A percentile compares a stretch with the other conserved stretches of the same genome.
Conservation (phyloP, 306 rosid species). For the Cucurbita argyrosperma region DNA sequence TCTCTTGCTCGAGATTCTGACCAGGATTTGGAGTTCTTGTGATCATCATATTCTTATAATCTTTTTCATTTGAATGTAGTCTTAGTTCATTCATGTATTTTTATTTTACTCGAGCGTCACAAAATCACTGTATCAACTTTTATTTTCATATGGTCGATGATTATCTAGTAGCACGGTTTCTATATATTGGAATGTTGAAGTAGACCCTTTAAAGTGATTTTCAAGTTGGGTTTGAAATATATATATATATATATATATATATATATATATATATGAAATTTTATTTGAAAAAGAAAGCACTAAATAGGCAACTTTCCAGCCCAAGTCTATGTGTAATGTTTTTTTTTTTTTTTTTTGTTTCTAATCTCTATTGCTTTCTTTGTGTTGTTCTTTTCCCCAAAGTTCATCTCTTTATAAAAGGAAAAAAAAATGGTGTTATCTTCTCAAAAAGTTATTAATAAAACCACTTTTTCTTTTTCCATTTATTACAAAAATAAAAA, state of each 20-base stretch:
- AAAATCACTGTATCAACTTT: no score
- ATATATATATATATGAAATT: neutral
- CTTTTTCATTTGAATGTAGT: no score
- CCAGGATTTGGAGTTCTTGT: no score
- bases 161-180: neutral
- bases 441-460: neutral
- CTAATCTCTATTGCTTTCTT: neutral
- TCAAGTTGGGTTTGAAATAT: neutral
- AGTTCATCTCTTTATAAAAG: constrained; percentile 13
- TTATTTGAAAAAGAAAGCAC: constrained; percentile 12
- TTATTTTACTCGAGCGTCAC: no score
- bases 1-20: no score
- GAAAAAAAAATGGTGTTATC: neutral
- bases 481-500: no score
- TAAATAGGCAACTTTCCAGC: constrained; percentile 41
- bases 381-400: constrained; percentile 9
- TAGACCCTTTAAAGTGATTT: neutral
- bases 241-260: no score
- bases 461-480: no score
- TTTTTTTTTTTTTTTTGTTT: neutral
- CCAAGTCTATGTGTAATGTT: constrained; percentile 32
- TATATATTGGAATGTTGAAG: neutral
- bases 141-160: neutral
- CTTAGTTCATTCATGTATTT: no score
- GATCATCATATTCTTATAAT: no score